phyloP scores from a whole-genome alignment of 148 eudicot genomes.

The Rhododendron simsii region DNA sequence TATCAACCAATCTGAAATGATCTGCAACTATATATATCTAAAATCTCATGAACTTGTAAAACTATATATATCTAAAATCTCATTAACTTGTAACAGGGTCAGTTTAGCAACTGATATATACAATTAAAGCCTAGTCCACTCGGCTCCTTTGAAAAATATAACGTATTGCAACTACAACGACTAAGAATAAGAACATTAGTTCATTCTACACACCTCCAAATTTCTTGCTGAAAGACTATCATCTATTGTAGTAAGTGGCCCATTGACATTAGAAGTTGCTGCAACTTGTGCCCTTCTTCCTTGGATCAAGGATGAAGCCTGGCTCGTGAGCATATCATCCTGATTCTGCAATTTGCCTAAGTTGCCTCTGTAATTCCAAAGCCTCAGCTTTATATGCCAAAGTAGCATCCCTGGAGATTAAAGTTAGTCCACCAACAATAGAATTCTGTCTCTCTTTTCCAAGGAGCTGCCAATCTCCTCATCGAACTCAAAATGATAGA shows the following conservation, averaged over 20 bases:
- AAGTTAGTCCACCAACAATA: conserved; percentile 16
- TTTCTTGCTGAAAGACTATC: conserved; percentile 82
- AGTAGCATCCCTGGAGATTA: conserved; percentile 68
- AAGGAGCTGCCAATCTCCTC: no score
- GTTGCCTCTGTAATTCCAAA: conserved; percentile 77
- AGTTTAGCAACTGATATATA: neutral
- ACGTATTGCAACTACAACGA: neutral
- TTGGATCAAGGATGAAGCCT: conserved; percentile 83
- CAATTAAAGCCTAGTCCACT: neutral
- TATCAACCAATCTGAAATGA: neutral
- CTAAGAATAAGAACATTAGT: neutral
- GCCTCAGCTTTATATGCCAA: conserved; percentile 76
- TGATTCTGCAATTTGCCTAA: conserved; percentile 74
- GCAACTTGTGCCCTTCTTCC: conserved; percentile 92
- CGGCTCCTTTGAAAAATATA: neutral
- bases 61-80: no score
- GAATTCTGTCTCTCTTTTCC: neutral
- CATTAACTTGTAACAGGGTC: neutral
- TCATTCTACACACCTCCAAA: conserved; percentile 59
- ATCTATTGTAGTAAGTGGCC: conserved; percentile 72
- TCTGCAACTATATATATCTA: neutral
- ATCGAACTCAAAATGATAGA: neutral
- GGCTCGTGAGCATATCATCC: conserved; percentile 83
- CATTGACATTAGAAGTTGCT: conserved; percentile 73
- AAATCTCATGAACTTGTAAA: neutral